phyloP scores from a whole-genome alignment of 1,284 basidiomycete genomes.

The Leccinum variabile region DNA sequence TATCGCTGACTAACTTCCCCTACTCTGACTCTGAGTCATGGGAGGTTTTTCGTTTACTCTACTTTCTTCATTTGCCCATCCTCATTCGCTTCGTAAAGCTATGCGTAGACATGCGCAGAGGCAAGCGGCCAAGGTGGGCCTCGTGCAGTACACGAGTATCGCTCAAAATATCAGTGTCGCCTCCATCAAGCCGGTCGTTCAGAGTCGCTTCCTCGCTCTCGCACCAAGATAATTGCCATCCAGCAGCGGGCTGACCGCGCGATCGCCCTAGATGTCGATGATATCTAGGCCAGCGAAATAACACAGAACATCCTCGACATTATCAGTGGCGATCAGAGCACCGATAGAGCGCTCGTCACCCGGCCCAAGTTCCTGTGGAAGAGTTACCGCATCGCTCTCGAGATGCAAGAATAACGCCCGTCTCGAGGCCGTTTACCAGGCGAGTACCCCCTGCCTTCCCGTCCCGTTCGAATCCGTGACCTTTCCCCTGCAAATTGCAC shows the following conservation, averaged over 20 bases:
- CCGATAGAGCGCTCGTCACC: conserved; percentile 92
- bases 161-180: conserved; percentile 91
- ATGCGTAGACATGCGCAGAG: conserved; percentile 94
- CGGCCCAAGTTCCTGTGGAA: conserved; percentile 99
- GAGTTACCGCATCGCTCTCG: conserved; percentile 94
- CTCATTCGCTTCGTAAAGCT: conserved; percentile 94
- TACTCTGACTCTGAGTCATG: too few relatives aligned
- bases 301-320: conserved; percentile 90
- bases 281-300: conserved; percentile 89
- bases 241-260: conserved; percentile 81
- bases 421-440: conserved; percentile 94
- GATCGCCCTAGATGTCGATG: conserved; percentile 79
- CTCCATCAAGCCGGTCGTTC: conserved; percentile 92
- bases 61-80: conserved; percentile 88
- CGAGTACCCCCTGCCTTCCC: conserved; percentile 35
- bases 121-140: conserved; percentile 93
- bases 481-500: conserved; percentile 78
- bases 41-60: conserved; percentile 52
- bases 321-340: conserved; percentile 90
- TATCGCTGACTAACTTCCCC: too few relatives aligned
- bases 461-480: not conserved
- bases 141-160: conserved; percentile 97
- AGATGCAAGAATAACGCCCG: conserved; percentile 97
- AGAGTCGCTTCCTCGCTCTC: conserved; percentile 77
- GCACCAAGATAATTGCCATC: conserved; percentile 84